Conservation (phyloP, 225 moss, liverwort and hornwort species). For the Polytrichum commune region DNA sequence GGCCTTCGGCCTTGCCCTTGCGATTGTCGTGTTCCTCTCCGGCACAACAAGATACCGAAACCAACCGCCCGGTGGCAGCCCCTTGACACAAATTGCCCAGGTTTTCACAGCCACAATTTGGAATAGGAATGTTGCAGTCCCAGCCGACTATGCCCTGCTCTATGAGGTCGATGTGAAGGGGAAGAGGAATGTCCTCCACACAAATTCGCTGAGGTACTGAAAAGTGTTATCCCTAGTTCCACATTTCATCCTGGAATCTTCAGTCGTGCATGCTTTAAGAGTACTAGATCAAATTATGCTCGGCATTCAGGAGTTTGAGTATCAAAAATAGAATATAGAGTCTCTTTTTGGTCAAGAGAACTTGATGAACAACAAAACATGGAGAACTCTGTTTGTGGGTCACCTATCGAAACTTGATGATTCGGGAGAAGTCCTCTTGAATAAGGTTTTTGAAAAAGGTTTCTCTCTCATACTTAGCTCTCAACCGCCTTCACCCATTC, state of each 20-base stretch:
- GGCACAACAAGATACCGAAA: conserved; percentile 22
- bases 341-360: not conserved
- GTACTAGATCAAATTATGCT: too few relatives aligned
- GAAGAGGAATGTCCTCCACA: conserved; percentile 26
- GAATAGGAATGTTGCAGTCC: conserved; percentile 14
- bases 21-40: conserved; percentile 7
- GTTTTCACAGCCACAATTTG: conserved; percentile 19
- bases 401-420: not conserved
- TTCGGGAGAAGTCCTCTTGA: not conserved
- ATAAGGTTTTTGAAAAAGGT: not conserved
- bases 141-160: conserved; percentile 23
- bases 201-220: conserved; percentile 21
- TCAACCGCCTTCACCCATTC: too few relatives aligned
- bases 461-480: too few relatives aligned
- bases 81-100: conserved; percentile 30
- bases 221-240: not conserved
- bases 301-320: too few relatives aligned
- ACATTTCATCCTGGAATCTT: not conserved
- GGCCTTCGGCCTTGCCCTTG: conserved; percentile 24
- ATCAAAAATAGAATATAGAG: not conserved
- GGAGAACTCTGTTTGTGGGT: not conserved
- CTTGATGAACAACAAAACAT: not conserved
- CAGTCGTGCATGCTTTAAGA: not conserved
- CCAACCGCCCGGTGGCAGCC: conserved; percentile 25
- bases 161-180: conserved; percentile 20